phyloP scores from a whole-genome alignment of 768 basidiomycete genomes.

The Rhodotorula graminis region DNA sequence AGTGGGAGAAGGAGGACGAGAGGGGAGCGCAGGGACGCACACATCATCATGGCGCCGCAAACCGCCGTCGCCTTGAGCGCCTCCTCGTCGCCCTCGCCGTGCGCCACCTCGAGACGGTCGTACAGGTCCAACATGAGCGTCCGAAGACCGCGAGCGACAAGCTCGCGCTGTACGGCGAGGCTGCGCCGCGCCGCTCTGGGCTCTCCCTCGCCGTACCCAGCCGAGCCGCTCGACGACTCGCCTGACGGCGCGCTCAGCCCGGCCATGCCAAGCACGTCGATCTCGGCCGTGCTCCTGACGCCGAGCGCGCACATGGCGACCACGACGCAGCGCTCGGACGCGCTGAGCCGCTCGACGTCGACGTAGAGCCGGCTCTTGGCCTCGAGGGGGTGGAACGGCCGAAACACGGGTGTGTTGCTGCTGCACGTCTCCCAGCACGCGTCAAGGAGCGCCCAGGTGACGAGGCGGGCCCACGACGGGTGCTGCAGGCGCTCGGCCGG shows the following conservation, averaged over 20 bases:
- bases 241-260: neutral
- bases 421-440: slow-evolving; percentile 1
- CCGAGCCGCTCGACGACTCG: too few species aligned
- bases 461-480: neutral
- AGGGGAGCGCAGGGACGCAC: neutral
- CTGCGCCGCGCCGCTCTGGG: neutral
- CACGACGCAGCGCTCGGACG: neutral
- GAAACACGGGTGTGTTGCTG: neutral
- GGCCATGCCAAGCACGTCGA: neutral
- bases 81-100: neutral
- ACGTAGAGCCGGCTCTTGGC: neutral
- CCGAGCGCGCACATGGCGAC: neutral
- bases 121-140: neutral
- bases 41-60: neutral
- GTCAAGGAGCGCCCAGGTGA: neutral
- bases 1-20: neutral
- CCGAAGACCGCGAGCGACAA: neutral
- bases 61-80: neutral
- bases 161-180: neutral
- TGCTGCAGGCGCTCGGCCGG: neutral
- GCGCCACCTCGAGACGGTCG: slow-evolving; percentile 6
- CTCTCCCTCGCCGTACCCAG: neutral
- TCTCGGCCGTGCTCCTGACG: neutral
- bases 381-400: neutral
- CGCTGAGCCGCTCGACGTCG: neutral